Base-by-base conservation (phyloP, 192 early-diverging fungal species). In the Entrophospora sp. region DNA sequence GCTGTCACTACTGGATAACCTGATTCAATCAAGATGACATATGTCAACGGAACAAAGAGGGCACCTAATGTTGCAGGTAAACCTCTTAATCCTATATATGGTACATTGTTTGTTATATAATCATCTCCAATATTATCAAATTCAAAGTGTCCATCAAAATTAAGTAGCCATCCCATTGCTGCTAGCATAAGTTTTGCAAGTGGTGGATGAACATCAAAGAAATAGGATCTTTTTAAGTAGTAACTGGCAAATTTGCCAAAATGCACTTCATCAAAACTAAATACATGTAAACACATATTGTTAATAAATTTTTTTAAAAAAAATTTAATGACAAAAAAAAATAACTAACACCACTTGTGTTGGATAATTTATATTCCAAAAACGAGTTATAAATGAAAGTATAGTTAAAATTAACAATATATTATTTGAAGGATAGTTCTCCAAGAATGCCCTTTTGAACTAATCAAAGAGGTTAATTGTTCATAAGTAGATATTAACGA, bases 191-290 rank as follows among this genome's bases (percentile, higher is more conserved):
- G 75, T 69, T 96, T 97, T 43, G 92, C 96, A 42, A 97, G 79
- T 16, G 96, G 96, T 10, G 96, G 96, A 66, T 98, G 96, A 20
- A 98, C 94, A 68, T 98, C 96, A 79, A 98, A 98, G 73, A 88
- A 96, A 77, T 94, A 98, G 27, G 83, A 77, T 10, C 92, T 74
- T 10, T 85, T 82, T 32, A 98, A 70, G 62, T 98, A 98, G 79
- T 89, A 95, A 16, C 85, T 85, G 16, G 93, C 93, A 70, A 99
- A 99, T 73, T 99, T 99, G 52, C 96, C 96, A 81, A 99, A 99
- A 73, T 99, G 96, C 8, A 97, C 95, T 69, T 99, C 96, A 73
- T 99, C 96, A 73, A 99, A 99, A 0, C 90, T 91, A 61, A 28
- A 25, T n/a, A 35, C 6, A 16, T 42, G 20, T 25, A 27, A 30